Evolutionary conservation across 495 filamentous ascomycete species (phyloP).

Genomic region (Lepraria neglecta): DNA sequence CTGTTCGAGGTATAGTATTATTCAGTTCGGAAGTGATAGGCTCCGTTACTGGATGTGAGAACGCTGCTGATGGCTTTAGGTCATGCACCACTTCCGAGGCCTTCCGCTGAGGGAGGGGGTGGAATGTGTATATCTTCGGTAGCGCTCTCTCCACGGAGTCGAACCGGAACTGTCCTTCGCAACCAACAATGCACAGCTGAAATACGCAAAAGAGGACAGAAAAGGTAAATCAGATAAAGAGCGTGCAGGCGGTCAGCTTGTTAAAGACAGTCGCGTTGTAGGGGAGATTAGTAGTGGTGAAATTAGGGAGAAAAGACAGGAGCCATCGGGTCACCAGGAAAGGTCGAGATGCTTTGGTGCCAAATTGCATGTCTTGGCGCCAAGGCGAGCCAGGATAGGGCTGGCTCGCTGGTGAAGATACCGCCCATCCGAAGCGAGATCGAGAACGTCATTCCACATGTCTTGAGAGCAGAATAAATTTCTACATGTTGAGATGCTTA

Average conservation of each 20-base stretch:
- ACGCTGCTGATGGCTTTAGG: not conserved
- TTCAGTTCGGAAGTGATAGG: slow-evolving; percentile 7
- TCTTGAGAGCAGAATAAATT: not conserved
- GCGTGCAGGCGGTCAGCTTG: slow-evolving; percentile 7
- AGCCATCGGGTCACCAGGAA: not conserved
- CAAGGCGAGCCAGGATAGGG: too few species aligned
- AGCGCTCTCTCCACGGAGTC: not conserved
- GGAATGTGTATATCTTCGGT: slow-evolving; percentile 8
- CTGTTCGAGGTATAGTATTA: not conserved
- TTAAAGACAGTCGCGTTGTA: not conserved
- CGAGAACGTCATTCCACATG: too few species aligned
- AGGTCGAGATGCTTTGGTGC: not conserved
- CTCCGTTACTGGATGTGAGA: not conserved
- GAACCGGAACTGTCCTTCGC: not conserved
- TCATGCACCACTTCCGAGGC: slow-evolving; percentile 2
- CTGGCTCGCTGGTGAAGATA: too few species aligned
- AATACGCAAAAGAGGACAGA: not conserved
- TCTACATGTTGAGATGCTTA: not conserved
- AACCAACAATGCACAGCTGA: not conserved
- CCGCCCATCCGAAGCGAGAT: too few species aligned
- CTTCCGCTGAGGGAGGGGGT: slow-evolving; percentile 9
- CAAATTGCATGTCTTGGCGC: slow-evolving; percentile 12
- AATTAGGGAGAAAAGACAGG: not conserved
- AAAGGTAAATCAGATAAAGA: not conserved
- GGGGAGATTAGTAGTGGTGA: slow-evolving; percentile 13